These are phyloP conservation scores for Friedmanniomyces simplex DNA, from an alignment of 495 filamentous ascomycete species.

Conservation along the genomic window DNA sequence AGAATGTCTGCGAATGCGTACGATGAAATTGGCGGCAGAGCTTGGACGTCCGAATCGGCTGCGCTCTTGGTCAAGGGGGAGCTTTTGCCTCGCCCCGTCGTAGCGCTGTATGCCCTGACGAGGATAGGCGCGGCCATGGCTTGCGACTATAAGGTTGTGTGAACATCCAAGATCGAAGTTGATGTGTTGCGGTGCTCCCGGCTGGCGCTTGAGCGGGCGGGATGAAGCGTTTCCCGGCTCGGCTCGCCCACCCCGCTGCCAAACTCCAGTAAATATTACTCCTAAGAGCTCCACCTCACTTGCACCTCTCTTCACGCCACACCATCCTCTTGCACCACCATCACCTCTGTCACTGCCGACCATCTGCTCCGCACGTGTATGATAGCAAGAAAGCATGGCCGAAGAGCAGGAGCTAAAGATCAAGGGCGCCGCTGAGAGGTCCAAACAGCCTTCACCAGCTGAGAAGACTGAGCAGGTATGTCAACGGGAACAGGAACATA, in stretches of 20 bases:
- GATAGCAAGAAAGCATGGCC: not conserved
- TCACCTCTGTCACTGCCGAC: not conserved
- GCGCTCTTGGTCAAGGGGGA: not conserved
- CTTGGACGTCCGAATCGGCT: not conserved
- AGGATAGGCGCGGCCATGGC: not conserved
- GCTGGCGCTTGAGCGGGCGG: too few relatives aligned
- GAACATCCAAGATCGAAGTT: too few relatives aligned
- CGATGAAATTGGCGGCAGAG: conserved; percentile 27
- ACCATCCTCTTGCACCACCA: not conserved
- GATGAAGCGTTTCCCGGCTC: too few relatives aligned
- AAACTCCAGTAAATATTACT: too few relatives aligned
- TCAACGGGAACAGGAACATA: not conserved
- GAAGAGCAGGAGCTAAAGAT: conserved; percentile 2
- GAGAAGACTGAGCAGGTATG: conserved; percentile 1
- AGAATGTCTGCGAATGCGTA: conserved; percentile 54
- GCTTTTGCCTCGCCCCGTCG: not conserved
- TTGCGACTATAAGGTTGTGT: not conserved
- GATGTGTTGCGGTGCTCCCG: too few relatives aligned
- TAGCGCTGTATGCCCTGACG: not conserved
- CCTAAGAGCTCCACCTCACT: too few relatives aligned
- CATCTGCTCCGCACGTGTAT: not conserved
- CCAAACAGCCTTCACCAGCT: not conserved
- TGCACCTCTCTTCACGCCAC: too few relatives aligned
- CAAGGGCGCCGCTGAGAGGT: not conserved
- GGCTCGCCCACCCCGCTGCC: too few relatives aligned